Base-by-base conservation (phyloP, 2,329 filamentous ascomycete species). In the Nothopassalora personata region DNA sequence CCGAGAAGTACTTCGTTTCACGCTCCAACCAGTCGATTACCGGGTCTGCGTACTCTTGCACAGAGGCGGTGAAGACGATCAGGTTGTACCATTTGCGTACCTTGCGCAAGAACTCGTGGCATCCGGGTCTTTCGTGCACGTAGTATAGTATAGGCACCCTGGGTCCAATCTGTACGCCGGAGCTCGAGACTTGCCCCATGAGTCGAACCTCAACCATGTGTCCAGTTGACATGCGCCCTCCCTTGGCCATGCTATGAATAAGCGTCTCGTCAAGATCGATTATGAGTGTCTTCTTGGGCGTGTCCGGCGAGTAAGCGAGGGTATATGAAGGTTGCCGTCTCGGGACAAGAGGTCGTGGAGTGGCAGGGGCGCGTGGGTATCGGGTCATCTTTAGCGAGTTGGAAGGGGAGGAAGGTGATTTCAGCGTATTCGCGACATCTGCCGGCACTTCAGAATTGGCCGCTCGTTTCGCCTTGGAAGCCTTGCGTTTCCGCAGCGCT, bases 11-110 rank as follows among this genome's bases (percentile, higher is more conserved):
- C 77, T 97, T 97, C 70, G 92, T 86, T 76, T 99, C 94, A 66
- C 91, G 87, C 76, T 99, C 94, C 60, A 99, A 83, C 91, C 92
- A 97, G 80, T 99, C 94, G 72, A 99, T 97, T 58, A 99, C 94
- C 0, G 94, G 94, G 74, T 99, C 94, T 58, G 94, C 94, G 71
- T 99, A 99, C 74, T 99, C 94, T 74, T 99, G 94, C 39, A 99
- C 94, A 19, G 91, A 96, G 2, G 94, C 94, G 9, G 94, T 99
- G 74, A 99, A 99, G 50, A 97, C 82, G 54, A 99, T 90, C 15
- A 99, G 80, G 72, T 97, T 97, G 77, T 95, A 99, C 94, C 94
- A 99, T 78, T 96, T 96, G 80, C 87, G 91, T 50, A 97, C 86
- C 78, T 89, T 90, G 70, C 92, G 88, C 70, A 99, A 76, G 71